Conservation (phyloP, 2,329 filamentous ascomycete genomes). For the Venturia asperata region DNA sequence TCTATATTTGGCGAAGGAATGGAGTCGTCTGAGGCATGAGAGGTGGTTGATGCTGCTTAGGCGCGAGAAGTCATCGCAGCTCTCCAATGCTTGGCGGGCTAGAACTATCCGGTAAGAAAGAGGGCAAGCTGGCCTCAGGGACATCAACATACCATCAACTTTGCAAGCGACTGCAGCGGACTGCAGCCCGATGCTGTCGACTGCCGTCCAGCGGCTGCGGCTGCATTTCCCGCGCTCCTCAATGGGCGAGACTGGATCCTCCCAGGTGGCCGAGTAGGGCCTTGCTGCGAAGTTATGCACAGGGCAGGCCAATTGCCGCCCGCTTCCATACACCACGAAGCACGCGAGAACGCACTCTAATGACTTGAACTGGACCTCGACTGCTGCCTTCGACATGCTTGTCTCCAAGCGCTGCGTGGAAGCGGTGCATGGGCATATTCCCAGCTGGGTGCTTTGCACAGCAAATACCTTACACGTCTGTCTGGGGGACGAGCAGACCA, state of each 20-base stretch:
- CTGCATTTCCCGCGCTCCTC: not conserved
- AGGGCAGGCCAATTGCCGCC: conserved; percentile 1
- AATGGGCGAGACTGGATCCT: not conserved
- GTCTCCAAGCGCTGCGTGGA: not conserved
- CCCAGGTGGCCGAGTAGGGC: not conserved
- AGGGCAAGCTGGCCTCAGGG: not conserved
- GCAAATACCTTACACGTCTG: not conserved
- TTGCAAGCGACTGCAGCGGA: no score
- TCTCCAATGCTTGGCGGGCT: not conserved
- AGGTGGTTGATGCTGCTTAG: not conserved
- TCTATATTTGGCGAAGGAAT: not conserved
- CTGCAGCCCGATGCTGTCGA: no score
- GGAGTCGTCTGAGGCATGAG: not conserved
- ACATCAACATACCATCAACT: not conserved
- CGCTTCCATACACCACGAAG: conserved; percentile 5
- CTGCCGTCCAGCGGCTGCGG: no score
- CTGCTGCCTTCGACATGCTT: conserved; percentile 1
- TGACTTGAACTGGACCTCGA: not conserved
- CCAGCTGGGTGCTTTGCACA: not conserved
- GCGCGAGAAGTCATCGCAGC: not conserved
- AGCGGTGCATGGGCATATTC: not conserved
- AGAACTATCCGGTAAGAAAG: not conserved
- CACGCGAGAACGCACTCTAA: not conserved
- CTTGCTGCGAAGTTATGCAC: conserved; percentile 10
- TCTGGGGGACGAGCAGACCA: not conserved